Evolutionary conservation across 73 alveolate genomes (phyloP), one percentile per base, ranked within the genome.

Genomic region (Paramecium tetraurelia): DNA sequence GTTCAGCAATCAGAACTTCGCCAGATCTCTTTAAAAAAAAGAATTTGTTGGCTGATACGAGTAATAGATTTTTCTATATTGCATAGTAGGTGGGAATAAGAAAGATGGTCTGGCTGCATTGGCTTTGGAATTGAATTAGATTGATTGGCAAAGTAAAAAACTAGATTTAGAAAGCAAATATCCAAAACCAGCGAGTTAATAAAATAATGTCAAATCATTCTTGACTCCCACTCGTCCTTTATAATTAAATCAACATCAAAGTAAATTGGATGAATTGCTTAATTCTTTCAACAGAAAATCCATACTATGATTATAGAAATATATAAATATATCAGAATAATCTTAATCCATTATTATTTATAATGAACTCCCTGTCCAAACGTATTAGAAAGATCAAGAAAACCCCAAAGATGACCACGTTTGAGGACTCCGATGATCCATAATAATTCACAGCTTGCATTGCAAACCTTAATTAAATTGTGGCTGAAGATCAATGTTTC

Each of bases 221-320:
- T 63, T 63, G 22, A 63, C 27, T 63, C 46, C 84, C 0, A 63
- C 21, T 63, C 33, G 87, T 29, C 87, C 87, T 1, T 75, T 75
- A 21, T n/a, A 41, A 75, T 38, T 75, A 41, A 41, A 38, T 41
- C 68, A 33, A 35, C 68, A 75, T 41, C 33, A 75, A 75, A 75
- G 87, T 18, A 75, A 75, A 75, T 41, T 75, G 46, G 87, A 75
- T 75, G 68, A 75, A 38, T 38, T 75, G 38, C 27, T 75, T 4
- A 75, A 75, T 75, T 29, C 87, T 35, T 63, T 63, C 84, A 63
- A 63, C 10, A 63, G 46, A 63, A 63, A 63, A 33, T 63, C 84
- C 8, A 31, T 63, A 63, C 84, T 63, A 33, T 63, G 84, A 63
- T 27, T 63, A 53, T 53, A 53, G 69, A 53, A 18, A 53, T 53